phyloP scores from a whole-genome alignment of 805 yeast species.

The Priceomyces medius region DNA sequence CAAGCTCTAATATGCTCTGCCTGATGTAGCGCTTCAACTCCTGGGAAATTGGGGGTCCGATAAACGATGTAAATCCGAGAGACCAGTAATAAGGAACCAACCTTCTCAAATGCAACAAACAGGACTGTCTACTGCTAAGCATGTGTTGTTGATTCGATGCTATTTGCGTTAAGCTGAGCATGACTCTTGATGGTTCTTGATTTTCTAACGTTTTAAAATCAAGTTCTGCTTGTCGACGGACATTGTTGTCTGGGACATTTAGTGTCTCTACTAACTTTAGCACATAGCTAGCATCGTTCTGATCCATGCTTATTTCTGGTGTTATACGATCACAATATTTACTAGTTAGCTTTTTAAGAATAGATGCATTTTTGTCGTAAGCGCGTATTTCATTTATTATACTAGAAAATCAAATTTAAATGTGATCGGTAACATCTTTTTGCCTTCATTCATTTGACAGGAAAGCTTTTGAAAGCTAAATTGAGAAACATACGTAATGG shows the following conservation, averaged over 20 bases:
- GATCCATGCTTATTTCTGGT: constrained; percentile 7
- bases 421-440: too few species aligned
- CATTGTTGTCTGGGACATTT: constrained; percentile 47
- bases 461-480: not conserved
- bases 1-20: constrained; percentile 46
- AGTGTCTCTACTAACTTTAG: constrained; percentile 23
- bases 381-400: too few species aligned
- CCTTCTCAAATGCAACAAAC: constrained; percentile 64
- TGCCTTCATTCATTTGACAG: not conserved
- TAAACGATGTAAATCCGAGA: constrained; percentile 72
- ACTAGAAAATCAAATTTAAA: too few species aligned
- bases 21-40: constrained; percentile 55
- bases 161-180: constrained; percentile 42
- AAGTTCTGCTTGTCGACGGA: constrained; percentile 54
- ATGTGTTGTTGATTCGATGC: constrained; percentile 26
- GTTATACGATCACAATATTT: not conserved
- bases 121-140: constrained; percentile 50
- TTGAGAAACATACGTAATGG: not conserved
- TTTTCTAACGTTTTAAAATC: constrained; percentile 43
- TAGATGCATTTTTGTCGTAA: too few species aligned
- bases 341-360: not conserved
- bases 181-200: constrained; percentile 49
- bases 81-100: constrained; percentile 78
- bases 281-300: not conserved
- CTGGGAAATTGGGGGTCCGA: constrained; percentile 61